A percentile compares a stretch with the other conserved stretches of the same genome.
Evolutionary conservation across 345 rosid species (phyloP).

Genomic region (Bruguiera sexangula): DNA sequence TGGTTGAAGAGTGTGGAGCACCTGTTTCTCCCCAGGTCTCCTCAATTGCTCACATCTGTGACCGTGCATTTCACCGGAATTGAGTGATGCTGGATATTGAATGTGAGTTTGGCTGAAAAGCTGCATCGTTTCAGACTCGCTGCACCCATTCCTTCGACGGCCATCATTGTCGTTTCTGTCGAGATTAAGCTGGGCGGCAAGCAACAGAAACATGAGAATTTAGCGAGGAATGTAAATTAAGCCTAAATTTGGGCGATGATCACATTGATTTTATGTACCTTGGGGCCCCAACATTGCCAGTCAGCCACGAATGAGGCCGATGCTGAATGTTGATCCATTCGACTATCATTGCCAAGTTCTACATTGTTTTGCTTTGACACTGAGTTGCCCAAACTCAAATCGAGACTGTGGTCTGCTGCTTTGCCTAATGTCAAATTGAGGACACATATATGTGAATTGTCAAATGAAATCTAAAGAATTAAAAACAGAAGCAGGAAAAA

Average conservation of each 20-base stretch:
- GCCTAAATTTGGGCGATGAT: background rate
- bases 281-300: conserved; percentile 45
- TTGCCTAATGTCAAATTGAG: conserved; percentile 39
- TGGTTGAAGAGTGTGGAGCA: conserved; percentile 37
- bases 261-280: conserved; percentile 28
- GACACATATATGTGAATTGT: background rate
- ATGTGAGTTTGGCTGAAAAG: conserved; percentile 57
- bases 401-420: conserved; percentile 61
- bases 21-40: conserved; percentile 30
- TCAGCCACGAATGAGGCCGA: conserved; percentile 29
- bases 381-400: conserved; percentile 76
- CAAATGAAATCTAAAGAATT: background rate
- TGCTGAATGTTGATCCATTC: conserved; percentile 29
- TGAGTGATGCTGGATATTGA: conserved; percentile 38
- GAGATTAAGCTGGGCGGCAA: conserved; percentile 13
- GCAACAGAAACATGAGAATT: background rate
- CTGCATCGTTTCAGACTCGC: conserved; percentile 50
- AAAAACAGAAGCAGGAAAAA: background rate
- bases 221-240: background rate
- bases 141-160: conserved; percentile 27
- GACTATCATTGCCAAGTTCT: conserved; percentile 20
- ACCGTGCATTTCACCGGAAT: conserved; percentile 30
- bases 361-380: conserved; percentile 30
- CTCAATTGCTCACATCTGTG: conserved; percentile 38
- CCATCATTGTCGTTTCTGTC: conserved; percentile 23